Percentiles rank a stretch among this genome's conserved stretches.
These are phyloP conservation scores for Microbotryum violaceum DNA, from an alignment of 1,284 basidiomycete species.

Conservation along the genomic window DNA sequence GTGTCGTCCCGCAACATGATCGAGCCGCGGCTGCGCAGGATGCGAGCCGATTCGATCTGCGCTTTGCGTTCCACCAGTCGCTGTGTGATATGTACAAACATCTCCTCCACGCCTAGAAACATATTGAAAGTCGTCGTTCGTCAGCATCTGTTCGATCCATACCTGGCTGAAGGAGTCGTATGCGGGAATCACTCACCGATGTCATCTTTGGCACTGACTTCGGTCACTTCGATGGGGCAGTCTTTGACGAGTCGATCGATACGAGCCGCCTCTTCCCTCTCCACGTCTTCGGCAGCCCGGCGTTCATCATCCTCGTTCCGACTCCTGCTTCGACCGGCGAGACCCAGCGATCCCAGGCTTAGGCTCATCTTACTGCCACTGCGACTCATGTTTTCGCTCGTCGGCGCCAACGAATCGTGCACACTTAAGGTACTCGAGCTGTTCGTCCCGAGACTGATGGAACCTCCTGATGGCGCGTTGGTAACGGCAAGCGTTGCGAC, in stretches of 20 bases:
- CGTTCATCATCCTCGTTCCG: neutral
- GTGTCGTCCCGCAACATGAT: conserved; percentile 53
- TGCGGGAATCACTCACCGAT: conserved; percentile 49
- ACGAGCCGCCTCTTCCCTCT: neutral
- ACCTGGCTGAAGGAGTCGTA: conserved; percentile 6
- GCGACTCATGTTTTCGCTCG: neutral
- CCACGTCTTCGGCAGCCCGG: conserved; percentile 6
- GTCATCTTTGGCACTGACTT: conserved; percentile 77
- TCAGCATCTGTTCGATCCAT: neutral
- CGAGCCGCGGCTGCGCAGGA: conserved; percentile 66
- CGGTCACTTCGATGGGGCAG: conserved; percentile 72
- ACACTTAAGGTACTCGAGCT: neutral
- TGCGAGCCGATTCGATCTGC: conserved; percentile 66
- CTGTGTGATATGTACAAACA: conserved; percentile 66
- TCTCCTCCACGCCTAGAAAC: conserved; percentile 57
- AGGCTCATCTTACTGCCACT: conserved; percentile 5
- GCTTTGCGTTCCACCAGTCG: conserved; percentile 68
- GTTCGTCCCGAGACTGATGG: too few relatives aligned
- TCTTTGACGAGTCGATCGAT: conserved; percentile 50
- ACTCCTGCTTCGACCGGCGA: neutral
- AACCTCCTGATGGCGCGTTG: too few relatives aligned
- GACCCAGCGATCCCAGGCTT: neutral
- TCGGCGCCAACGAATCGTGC: neutral
- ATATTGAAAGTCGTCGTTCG: conserved; percentile 9
- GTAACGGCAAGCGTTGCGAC: neutral